Evolutionary conservation across 2,329 filamentous ascomycete species (phyloP).

Genomic region (Colletotrichum camelliae): DNA sequence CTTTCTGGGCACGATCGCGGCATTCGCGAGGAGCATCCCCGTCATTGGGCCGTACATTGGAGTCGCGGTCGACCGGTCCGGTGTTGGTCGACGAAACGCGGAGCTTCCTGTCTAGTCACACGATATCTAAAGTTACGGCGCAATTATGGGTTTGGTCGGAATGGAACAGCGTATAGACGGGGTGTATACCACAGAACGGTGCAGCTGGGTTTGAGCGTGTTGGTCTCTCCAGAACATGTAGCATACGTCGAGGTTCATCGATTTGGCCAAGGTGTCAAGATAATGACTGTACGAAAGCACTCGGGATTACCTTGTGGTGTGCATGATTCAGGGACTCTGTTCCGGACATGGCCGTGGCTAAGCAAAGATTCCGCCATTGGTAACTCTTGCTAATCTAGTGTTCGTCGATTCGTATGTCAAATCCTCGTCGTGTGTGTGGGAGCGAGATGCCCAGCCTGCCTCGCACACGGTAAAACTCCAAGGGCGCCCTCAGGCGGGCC

Average conservation of each 20-base stretch:
- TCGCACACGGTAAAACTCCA: constrained; percentile 13
- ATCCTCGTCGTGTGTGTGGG: constrained; percentile 10
- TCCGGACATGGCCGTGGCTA: constrained; percentile 1
- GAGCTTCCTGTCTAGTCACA: constrained; percentile 74
- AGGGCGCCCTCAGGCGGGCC: neutral
- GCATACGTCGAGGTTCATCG: neutral
- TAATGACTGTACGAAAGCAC: constrained; percentile 15
- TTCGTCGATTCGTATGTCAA: constrained; percentile 23
- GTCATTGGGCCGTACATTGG: constrained; percentile 88
- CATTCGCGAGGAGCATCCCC: constrained; percentile 84
- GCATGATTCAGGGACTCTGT: neutral
- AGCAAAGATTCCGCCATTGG: constrained; percentile 20
- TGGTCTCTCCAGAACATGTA: constrained; percentile 7
- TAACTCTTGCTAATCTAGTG: constrained; percentile 22
- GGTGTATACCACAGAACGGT: constrained; percentile 23
- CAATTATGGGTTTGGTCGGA: neutral
- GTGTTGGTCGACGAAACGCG: constrained; percentile 73
- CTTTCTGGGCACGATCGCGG: constrained; percentile 90
- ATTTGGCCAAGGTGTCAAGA: neutral
- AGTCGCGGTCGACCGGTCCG: constrained; percentile 71
- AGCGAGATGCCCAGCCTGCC: constrained; percentile 21
- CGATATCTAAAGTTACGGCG: neutral
- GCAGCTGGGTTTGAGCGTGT: constrained; percentile 7
- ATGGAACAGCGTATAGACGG: neutral
- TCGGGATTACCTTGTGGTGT: neutral